phyloP scores from a whole-genome alignment of 345 rosid genomes.

The Salix dunnii region DNA sequence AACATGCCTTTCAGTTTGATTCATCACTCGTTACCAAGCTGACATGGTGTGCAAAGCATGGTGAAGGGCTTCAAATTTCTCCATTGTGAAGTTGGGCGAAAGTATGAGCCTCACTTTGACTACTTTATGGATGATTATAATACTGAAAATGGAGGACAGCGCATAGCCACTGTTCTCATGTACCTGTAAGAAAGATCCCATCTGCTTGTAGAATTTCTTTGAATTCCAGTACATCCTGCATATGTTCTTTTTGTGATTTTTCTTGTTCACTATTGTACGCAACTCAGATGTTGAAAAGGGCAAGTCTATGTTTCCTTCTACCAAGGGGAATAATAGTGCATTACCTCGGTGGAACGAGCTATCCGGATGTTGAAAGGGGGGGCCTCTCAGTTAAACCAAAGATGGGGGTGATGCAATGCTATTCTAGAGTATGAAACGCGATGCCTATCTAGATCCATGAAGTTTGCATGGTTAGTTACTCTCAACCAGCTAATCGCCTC shows the following conservation, averaged over 20 bases:
- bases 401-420: constrained; percentile 98
- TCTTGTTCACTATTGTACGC: constrained; percentile 26
- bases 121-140: constrained; percentile 83
- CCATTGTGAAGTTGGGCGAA: constrained; percentile 91
- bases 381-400: constrained; percentile 89
- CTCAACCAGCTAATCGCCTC: not conserved
- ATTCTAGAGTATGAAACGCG: constrained; percentile 98
- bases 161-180: constrained; percentile 93
- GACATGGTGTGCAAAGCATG: constrained; percentile 57
- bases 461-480: constrained; percentile 81
- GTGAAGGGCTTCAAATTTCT: constrained; percentile 97
- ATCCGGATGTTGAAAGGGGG: constrained; percentile 73
- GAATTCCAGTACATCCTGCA: constrained; percentile 2
- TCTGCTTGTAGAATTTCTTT: not conserved
- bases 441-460: constrained; percentile 67
- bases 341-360: constrained; percentile 92
- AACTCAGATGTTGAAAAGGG: constrained; percentile 98
- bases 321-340: constrained; percentile 72
- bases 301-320: constrained; percentile 88
- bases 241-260: constrained; percentile 9
- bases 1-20: not conserved
- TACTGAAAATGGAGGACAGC: constrained; percentile 90
- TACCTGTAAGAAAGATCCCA: constrained; percentile 64
- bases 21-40: not conserved
- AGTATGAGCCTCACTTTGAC: constrained; percentile 92